These are phyloP conservation scores for Yarrowia sp. DNA, from an alignment of 805 yeast genomes.

Conservation along the genomic window DNA sequence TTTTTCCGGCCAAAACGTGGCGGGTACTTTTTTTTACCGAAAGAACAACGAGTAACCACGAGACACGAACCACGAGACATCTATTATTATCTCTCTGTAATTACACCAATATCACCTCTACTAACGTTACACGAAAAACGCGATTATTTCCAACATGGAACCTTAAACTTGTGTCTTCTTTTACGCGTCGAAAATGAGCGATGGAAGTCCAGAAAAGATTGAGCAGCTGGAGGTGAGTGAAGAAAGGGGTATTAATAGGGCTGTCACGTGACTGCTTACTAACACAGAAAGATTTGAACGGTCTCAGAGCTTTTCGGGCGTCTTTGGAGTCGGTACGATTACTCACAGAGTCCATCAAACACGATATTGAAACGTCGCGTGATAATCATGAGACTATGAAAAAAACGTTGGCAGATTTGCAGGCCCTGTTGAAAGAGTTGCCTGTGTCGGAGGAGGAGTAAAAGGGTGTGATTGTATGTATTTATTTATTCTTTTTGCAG, in stretches of 20 bases:
- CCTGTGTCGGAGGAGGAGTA: not conserved
- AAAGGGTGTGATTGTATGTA: not conserved
- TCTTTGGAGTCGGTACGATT: not conserved
- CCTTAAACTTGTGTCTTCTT: not conserved
- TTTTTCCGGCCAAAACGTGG: not conserved
- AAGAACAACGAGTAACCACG: too few relatives aligned
- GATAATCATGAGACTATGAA: constrained; percentile 3
- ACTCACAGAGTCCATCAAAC: not conserved
- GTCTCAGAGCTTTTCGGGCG: not conserved
- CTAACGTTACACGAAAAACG: not conserved
- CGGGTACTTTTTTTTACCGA: not conserved
- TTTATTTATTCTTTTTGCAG: too few relatives aligned
- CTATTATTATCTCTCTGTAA: too few relatives aligned
- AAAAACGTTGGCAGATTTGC: not conserved
- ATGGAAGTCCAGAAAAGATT: not conserved
- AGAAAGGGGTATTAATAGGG: too few relatives aligned
- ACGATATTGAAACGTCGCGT: not conserved
- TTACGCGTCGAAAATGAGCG: not conserved
- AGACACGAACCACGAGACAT: too few relatives aligned
- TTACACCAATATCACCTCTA: too few relatives aligned
- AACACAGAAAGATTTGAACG: not conserved
- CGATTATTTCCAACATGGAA: not conserved
- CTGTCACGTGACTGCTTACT: not conserved
- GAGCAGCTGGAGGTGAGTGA: constrained; percentile 1
- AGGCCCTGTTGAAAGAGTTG: not conserved